phyloP scores from a whole-genome alignment of 768 basidiomycete species.

The Lentinula sp. region DNA sequence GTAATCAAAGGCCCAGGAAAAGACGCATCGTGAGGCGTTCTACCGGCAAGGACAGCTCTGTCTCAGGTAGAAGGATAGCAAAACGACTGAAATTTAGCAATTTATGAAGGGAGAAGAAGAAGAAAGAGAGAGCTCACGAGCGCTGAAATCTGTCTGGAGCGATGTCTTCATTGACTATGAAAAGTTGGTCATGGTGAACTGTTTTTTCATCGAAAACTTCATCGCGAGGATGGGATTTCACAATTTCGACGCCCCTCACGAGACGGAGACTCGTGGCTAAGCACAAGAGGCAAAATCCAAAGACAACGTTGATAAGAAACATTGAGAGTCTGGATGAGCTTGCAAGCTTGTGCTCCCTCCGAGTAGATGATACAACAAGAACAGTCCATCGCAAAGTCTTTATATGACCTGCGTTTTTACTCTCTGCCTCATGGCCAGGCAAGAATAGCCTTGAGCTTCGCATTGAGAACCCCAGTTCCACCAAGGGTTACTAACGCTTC shows the following conservation, averaged over 20 bases:
- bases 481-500: too few species aligned
- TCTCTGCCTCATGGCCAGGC: too few species aligned
- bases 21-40: constrained; percentile 8
- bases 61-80: too few species aligned
- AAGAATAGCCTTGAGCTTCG: too few species aligned
- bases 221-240: not conserved
- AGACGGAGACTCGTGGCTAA: not conserved
- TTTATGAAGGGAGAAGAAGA: not conserved
- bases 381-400: too few species aligned
- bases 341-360: too few species aligned
- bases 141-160: constrained; percentile 10
- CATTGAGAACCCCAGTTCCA: too few species aligned
- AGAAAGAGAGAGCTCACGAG: constrained; percentile 2
- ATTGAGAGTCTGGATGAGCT: not conserved
- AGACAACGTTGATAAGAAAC: too few species aligned
- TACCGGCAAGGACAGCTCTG: constrained; percentile 27
- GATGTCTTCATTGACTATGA: constrained; percentile 7
- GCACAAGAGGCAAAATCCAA: not conserved
- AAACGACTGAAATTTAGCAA: too few species aligned
- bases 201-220: not conserved
- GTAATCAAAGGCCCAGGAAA: constrained; percentile 26
- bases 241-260: not conserved
- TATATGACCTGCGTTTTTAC: too few species aligned
- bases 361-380: too few species aligned
- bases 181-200: not conserved